These are phyloP conservation scores for Eutypa lata DNA, from an alignment of 2,329 filamentous ascomycete genomes.

Conservation along the genomic window DNA sequence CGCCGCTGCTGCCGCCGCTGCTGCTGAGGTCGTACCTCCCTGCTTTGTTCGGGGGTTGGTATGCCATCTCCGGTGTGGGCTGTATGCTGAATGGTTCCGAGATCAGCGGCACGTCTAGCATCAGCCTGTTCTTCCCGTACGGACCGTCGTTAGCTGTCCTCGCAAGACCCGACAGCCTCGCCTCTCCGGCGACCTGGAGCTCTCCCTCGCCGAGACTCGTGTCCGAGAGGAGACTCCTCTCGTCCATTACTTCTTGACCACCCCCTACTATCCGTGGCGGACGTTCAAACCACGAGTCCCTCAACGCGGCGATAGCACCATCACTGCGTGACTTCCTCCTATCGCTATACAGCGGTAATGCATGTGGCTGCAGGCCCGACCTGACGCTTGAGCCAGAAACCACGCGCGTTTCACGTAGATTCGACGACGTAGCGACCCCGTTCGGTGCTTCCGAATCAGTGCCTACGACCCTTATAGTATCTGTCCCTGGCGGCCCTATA, in stretches of 20 bases:
- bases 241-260: constrained; percentile 8
- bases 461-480: too few relatives aligned
- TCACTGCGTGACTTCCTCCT: constrained; percentile 8
- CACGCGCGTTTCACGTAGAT: constrained; percentile 10
- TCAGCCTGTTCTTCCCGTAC: constrained; percentile 6
- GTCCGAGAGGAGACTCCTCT: constrained; percentile 26
- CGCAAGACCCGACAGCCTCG: constrained; percentile 11
- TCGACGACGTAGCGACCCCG: constrained; percentile 5
- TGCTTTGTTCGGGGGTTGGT: constrained; percentile 7
- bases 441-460: constrained; percentile 2
- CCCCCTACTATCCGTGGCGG: background rate
- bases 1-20: constrained; percentile 14
- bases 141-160: constrained; percentile 7
- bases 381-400: constrained; percentile 10
- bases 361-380: constrained; percentile 13
- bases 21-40: constrained; percentile 20
- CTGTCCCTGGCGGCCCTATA: constrained; percentile 9
- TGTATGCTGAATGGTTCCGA: constrained; percentile 29
- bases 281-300: constrained; percentile 15
- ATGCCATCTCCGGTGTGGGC: constrained; percentile 27
- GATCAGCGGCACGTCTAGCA: constrained; percentile 18
- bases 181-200: constrained; percentile 15
- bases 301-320: constrained; percentile 9
- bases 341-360: constrained; percentile 17
- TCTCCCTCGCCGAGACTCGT: constrained; percentile 24